A percentile compares a stretch with the other conserved stretches of the same genome.
These are phyloP conservation scores for Hypericum androsaemum DNA, from an alignment of 345 rosid species.

Conservation along the genomic window DNA sequence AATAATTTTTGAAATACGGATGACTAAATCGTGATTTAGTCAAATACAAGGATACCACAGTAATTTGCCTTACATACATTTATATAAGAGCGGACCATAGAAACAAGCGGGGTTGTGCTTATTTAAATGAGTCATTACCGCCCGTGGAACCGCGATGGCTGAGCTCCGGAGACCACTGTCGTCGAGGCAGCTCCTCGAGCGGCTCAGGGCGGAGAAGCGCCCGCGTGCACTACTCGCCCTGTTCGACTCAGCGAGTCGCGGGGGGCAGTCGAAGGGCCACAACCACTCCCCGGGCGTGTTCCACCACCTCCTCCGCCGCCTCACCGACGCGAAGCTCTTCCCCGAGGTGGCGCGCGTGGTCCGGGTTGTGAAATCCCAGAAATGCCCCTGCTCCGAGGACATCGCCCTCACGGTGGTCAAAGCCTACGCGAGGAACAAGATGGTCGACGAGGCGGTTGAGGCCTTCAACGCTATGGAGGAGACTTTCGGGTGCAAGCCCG, in stretches of 20 bases:
- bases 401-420: conserved; percentile 56
- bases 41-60: too few species aligned
- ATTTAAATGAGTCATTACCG: background rate
- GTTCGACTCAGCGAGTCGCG: too few species aligned
- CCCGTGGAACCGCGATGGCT: conserved; percentile 33
- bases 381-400: conserved; percentile 67
- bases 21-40: too few species aligned
- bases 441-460: conserved; percentile 53
- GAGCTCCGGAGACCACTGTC: conserved; percentile 32
- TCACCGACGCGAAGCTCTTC: conserved; percentile 37
- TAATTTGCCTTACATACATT: too few species aligned
- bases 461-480: conserved; percentile 53
- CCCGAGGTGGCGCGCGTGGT: conserved; percentile 41
- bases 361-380: conserved; percentile 42
- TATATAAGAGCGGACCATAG: too few species aligned
- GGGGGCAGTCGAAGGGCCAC: too few species aligned
- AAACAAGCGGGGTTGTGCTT: too few species aligned
- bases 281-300: conserved; percentile 46
- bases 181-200: too few species aligned
- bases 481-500: conserved; percentile 65
- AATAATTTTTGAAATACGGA: too few species aligned
- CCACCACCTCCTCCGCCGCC: conserved; percentile 77
- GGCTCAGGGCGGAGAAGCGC: too few species aligned
- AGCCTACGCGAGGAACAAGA: conserved; percentile 48
- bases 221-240: too few species aligned